Percentiles rank a stretch among this genome's conserved stretches.
Evolutionary conservation across 1,284 basidiomycete genomes (phyloP).

Genomic region (Heimioporus retisporus): DNA sequence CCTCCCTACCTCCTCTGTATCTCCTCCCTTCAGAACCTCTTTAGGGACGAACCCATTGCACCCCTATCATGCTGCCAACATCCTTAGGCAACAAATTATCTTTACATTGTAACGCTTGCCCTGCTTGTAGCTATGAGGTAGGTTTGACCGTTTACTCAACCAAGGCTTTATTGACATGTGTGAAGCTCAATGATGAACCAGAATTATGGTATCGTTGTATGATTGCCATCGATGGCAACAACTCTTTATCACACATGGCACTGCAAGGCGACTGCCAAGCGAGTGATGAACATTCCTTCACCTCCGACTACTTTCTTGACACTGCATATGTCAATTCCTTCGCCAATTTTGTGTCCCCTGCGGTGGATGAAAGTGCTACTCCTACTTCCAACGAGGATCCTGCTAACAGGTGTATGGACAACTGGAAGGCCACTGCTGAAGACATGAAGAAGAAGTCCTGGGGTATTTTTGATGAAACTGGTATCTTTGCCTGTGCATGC

Average conservation of each 20-base stretch:
- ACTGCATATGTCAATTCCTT: background rate
- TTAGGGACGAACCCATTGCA: too few relatives aligned
- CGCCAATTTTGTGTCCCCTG: background rate
- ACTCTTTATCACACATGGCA: too few relatives aligned
- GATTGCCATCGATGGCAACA: conserved; percentile 1
- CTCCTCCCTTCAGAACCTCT: too few relatives aligned
- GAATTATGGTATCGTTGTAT: background rate
- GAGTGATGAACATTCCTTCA: too few relatives aligned
- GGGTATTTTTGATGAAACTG: background rate
- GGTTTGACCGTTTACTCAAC: too few relatives aligned
- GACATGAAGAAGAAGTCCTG: background rate
- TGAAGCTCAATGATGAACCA: background rate
- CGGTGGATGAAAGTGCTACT: too few relatives aligned
- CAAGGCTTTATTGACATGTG: too few relatives aligned
- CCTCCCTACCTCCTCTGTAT: too few relatives aligned
- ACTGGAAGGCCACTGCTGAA: background rate
- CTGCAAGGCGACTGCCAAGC: background rate
- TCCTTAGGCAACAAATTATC: too few relatives aligned
- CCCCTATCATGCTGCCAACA: too few relatives aligned
- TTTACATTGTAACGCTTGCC: too few relatives aligned
- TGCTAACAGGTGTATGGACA: background rate
- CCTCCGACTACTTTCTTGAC: background rate
- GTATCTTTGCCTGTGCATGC: background rate
- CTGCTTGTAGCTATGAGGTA: background rate
- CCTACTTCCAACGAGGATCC: too few relatives aligned